phyloP scores from a whole-genome alignment of 495 filamentous ascomycete species.

The Usnea hakonensis region DNA sequence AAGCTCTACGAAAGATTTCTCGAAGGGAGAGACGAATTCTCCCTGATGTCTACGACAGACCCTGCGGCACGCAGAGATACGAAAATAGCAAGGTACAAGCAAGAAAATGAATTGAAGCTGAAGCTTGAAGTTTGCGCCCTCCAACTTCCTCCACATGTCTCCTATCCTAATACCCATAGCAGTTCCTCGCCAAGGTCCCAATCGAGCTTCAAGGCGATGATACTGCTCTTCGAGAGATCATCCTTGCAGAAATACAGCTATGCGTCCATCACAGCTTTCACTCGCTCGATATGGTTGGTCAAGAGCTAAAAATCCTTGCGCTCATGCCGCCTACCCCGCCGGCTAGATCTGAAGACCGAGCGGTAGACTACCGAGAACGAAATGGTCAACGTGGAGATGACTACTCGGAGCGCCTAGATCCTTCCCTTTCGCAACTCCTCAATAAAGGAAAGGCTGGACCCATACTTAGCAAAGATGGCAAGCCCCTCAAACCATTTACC shows the following conservation, averaged over 20 bases:
- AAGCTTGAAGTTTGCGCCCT: constrained; percentile 58
- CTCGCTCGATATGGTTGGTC: constrained; percentile 70
- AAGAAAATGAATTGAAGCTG: constrained; percentile 78
- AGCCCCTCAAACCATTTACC: constrained; percentile 86
- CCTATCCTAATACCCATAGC: neutral
- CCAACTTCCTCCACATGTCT: neutral
- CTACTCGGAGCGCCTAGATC: constrained; percentile 74
- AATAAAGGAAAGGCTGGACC: constrained; percentile 55
- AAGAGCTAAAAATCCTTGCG: constrained; percentile 75
- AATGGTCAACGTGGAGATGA: constrained; percentile 32
- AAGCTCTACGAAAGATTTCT: constrained; percentile 65
- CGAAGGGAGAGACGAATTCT: constrained; percentile 58
- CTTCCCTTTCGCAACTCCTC: constrained; percentile 47
- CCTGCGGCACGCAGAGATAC: constrained; percentile 63
- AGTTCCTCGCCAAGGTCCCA: constrained; percentile 57
- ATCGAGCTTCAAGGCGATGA: constrained; percentile 62
- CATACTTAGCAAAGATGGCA: constrained; percentile 71
- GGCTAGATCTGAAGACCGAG: constrained; percentile 28
- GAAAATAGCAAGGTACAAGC: constrained; percentile 78
- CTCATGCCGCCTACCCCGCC: constrained; percentile 52
- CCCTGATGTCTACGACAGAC: constrained; percentile 60
- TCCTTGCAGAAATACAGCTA: constrained; percentile 65
- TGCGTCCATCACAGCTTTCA: constrained; percentile 76
- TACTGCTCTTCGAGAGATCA: constrained; percentile 64
- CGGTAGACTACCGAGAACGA: constrained; percentile 38